Base-by-base conservation (phyloP, 2,329 filamentous ascomycete species). In the Clonostachys rosea region DNA sequence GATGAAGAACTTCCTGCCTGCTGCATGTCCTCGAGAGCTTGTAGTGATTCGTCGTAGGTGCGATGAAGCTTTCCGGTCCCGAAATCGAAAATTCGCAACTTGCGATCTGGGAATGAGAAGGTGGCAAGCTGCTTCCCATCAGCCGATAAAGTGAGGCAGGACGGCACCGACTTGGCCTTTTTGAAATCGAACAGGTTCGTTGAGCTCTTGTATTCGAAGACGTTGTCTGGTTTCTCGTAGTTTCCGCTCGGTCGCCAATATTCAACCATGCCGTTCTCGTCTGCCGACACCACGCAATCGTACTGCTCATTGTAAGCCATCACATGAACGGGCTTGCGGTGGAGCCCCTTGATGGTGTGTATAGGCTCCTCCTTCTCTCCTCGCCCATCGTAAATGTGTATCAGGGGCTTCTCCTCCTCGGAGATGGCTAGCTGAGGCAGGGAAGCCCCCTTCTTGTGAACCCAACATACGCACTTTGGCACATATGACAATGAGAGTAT, bases 131-230 rank as follows among this genome's bases (percentile, higher is more conserved):
- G 88, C 48, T 87, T 81, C 6, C 92, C 91, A 0, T 86, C 86
- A 0, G 91, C 91, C 0, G 94, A 96, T 42, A 99, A 79, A 0
- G 87, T 89, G 43, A 99, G 74, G 11, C 88, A 89, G 5, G 84
- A 82, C 0, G 92, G 91, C 1, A 86, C 80, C 0, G 91, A 88
- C 65, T 96, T 97, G 44, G 89, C 81, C 68, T 96, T 97, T 61
- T 95, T 97, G 72, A 99, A 97, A 46, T 96, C 92, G 60, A 97
- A 99, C 1, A 99, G 76, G 59, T 89, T 94, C 4, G 94, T 99
- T 2, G 88, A 86, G 61, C 90, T 95, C 69, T 99, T 99, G 70
- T 91, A 89, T 55, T 89, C 80, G 63, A 95, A 99, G 16, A 99
- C 91, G 45, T 83, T 90, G 55, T 91, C 85, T 0, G 94, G 94